A percentile compares a stretch with the other conserved stretches of the same genome.
Conservation (phyloP, 345 rosid genomes). For the Boechera retrofracta region DNA sequence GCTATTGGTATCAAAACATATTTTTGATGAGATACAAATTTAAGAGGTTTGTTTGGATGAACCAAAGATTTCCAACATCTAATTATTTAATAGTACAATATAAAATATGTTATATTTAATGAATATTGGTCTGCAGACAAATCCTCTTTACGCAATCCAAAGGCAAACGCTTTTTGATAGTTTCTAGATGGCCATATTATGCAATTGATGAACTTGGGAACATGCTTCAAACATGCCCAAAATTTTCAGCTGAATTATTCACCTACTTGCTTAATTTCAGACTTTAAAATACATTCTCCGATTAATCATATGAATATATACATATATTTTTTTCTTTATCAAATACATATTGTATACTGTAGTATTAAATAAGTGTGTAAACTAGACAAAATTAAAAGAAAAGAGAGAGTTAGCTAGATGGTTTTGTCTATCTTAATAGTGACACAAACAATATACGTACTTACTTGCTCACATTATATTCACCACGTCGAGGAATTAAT, state of each 20-base stretch:
- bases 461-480: constrained; percentile 31
- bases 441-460: constrained; percentile 30
- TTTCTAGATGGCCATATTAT: constrained; percentile 35
- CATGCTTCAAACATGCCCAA: constrained; percentile 46
- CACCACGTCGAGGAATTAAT: constrained; percentile 16
- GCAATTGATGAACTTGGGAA: constrained; percentile 28
- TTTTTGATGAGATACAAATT: no score
- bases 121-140: constrained; percentile 25
- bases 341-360: no score
- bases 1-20: no score
- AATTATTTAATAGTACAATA: background rate
- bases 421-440: constrained; percentile 28
- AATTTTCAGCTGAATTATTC: constrained; percentile 19
- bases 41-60: background rate
- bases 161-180: constrained; percentile 22
- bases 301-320: background rate
- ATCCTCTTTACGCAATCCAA: constrained; percentile 43
- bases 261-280: background rate
- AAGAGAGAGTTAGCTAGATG: background rate
- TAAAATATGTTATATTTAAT: constrained; percentile 18
- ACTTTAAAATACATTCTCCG: background rate
- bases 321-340: no score
- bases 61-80: background rate
- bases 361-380: background rate
- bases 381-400: background rate